A percentile compares a stretch with the other conserved stretches of the same genome.
Conservation (phyloP, 495 filamentous ascomycete genomes). For the Podospora australis region DNA sequence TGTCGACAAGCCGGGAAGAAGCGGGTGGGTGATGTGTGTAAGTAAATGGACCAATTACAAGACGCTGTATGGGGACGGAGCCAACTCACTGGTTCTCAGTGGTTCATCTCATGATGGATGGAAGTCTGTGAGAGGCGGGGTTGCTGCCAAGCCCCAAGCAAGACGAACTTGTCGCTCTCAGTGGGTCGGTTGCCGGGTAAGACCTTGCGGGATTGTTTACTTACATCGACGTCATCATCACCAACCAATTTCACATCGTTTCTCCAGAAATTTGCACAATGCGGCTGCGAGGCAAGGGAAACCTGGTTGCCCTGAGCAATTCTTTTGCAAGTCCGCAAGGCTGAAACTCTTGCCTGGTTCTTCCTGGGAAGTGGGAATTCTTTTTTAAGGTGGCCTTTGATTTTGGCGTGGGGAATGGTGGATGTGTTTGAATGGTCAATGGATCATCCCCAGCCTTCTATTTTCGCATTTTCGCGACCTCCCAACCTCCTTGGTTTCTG, state of each 20-base stretch:
- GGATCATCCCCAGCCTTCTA: conserved; percentile 15
- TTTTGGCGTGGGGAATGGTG: background rate
- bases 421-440: no score
- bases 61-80: conserved; percentile 1
- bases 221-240: no score
- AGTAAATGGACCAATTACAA: background rate
- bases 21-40: no score
- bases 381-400: background rate
- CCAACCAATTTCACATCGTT: no score
- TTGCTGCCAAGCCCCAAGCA: no score
- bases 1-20: no score
- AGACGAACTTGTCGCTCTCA: no score
- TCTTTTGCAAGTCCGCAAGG: conserved; percentile 1
- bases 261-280: no score
- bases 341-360: background rate
- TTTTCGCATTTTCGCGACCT: no score
- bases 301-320: background rate
- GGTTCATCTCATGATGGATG: background rate
- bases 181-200: conserved; percentile 11
- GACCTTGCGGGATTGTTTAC: conserved; percentile 11
- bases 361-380: background rate
- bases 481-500: conserved; percentile 19
- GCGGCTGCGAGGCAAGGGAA: background rate
- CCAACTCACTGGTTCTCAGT: background rate
- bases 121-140: background rate